Percentiles rank a stretch among this genome's conserved stretches.
phyloP scores from a whole-genome alignment of 306 rosid genomes.

The Phaseolus lunatus region DNA sequence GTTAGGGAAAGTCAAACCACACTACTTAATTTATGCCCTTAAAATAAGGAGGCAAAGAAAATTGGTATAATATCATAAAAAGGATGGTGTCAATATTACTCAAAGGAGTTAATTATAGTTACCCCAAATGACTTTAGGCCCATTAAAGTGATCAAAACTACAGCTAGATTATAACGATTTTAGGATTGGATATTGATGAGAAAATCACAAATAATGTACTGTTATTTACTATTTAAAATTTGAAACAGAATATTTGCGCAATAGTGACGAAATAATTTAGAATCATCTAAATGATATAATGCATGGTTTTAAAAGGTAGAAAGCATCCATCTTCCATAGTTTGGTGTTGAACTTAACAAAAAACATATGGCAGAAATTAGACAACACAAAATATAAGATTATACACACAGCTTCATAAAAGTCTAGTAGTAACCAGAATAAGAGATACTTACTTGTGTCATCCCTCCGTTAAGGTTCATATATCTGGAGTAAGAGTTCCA shows the following conservation, averaged over 20 bases:
- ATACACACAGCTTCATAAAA: background rate
- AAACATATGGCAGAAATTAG: background rate
- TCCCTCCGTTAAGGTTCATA: slow-evolving; percentile 52
- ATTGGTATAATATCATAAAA: background rate
- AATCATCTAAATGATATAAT: background rate
- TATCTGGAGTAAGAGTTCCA: slow-evolving; percentile 51
- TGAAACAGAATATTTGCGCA: background rate
- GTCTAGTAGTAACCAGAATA: background rate
- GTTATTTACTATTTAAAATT: background rate
- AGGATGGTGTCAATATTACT: slow-evolving; percentile 4
- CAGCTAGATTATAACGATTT: background rate
- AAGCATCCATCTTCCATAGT: background rate
- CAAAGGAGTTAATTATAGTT: background rate
- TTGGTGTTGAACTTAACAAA: background rate
- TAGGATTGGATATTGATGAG: background rate
- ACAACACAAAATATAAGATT: background rate
- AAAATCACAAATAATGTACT: background rate
- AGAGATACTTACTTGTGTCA: slow-evolving; percentile 50
- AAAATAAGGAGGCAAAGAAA: background rate
- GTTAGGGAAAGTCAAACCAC: slow-evolving; percentile 21
- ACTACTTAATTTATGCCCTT: background rate
- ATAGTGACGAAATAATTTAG: background rate
- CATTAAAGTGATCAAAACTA: slow-evolving; percentile 12
- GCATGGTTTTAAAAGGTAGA: background rate
- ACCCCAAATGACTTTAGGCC: background rate